Evolutionary conservation across 768 basidiomycete species (phyloP).

Genomic region (Russula griseocarnosa): DNA sequence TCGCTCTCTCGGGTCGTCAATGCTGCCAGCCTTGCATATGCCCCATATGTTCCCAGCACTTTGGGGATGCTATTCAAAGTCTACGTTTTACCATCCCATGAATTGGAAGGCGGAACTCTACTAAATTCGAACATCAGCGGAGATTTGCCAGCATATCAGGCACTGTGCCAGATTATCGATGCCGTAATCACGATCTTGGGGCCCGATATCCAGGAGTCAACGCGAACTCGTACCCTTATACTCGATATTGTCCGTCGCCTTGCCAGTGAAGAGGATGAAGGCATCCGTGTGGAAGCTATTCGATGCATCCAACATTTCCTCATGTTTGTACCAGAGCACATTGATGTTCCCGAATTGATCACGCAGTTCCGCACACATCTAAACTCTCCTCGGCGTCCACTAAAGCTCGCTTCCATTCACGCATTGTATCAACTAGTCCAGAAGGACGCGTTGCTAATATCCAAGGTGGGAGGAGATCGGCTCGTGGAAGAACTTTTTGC

Average conservation of each 20-base stretch:
- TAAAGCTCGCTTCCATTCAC: slow-evolving; percentile 93
- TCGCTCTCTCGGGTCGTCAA: slow-evolving; percentile 85
- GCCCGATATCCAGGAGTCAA: slow-evolving; percentile 90
- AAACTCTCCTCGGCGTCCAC: slow-evolving; percentile 71
- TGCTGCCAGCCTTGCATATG: slow-evolving; percentile 87
- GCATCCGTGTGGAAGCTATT: slow-evolving; percentile 88
- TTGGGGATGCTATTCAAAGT: slow-evolving; percentile 88
- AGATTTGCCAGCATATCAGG: slow-evolving; percentile 87
- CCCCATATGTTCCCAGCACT: slow-evolving; percentile 82
- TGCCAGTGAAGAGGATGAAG: slow-evolving; percentile 79
- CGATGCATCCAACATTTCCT: slow-evolving; percentile 95
- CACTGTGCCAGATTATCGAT: slow-evolving; percentile 87
- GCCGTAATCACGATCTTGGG: slow-evolving; percentile 91
- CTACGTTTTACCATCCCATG: slow-evolving; percentile 86
- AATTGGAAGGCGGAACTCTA: slow-evolving; percentile 84
- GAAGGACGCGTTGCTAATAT: slow-evolving; percentile 87
- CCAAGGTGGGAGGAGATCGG: slow-evolving; percentile 87
- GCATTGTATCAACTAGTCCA: slow-evolving; percentile 96
- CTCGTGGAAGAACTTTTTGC: slow-evolving; percentile 93
- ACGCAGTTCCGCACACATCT: slow-evolving; percentile 74
- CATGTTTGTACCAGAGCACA: slow-evolving; percentile 87
- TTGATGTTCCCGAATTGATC: slow-evolving; percentile 77
- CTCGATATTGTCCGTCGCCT: slow-evolving; percentile 85
- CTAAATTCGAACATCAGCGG: slow-evolving; percentile 82
- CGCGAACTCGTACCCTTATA: slow-evolving; percentile 71